A percentile compares a stretch with the other conserved stretches of the same genome.
Conservation (phyloP, 2,329 filamentous ascomycete genomes). For the Aspergillus puulaauensis region DNA sequence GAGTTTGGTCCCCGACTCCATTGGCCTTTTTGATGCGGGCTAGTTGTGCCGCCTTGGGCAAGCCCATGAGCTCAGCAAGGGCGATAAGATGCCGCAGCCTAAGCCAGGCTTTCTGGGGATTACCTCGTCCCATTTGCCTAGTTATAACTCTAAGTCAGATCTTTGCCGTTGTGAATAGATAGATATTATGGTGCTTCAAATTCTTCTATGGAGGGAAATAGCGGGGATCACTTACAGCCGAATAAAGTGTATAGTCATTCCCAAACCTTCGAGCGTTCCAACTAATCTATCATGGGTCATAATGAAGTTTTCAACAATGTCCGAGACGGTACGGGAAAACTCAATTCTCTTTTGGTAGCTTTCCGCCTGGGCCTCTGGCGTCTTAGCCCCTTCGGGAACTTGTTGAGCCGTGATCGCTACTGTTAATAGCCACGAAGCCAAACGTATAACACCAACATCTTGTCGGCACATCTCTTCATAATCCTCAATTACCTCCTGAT, state of each 20-base stretch:
- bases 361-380: background rate
- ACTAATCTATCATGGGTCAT: constrained; percentile 18
- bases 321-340: constrained; percentile 9
- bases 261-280: constrained; percentile 13
- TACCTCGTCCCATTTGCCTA: constrained; percentile 34
- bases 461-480: constrained; percentile 16
- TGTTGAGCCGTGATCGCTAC: constrained; percentile 18
- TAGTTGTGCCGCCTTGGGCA: constrained; percentile 24
- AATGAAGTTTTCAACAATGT: constrained; percentile 13
- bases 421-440: constrained; percentile 17
- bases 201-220: background rate
- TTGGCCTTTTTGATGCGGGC: background rate
- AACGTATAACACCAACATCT: constrained; percentile 11
- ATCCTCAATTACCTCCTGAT: constrained; percentile 8
- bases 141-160: background rate
- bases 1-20: constrained; percentile 5
- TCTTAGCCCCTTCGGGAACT: background rate
- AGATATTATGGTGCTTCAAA: background rate
- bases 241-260: constrained; percentile 32
- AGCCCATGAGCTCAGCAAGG: constrained; percentile 39
- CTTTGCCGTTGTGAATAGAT: no score
- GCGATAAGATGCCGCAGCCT: constrained; percentile 37
- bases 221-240: constrained; percentile 30
- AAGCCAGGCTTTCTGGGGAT: constrained; percentile 38
- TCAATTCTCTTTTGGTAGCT: background rate